Percentiles rank a stretch among this genome's conserved stretches.
phyloP scores from a whole-genome alignment of 1,284 basidiomycete genomes.

The Cutaneotrichosporon sp. region DNA sequence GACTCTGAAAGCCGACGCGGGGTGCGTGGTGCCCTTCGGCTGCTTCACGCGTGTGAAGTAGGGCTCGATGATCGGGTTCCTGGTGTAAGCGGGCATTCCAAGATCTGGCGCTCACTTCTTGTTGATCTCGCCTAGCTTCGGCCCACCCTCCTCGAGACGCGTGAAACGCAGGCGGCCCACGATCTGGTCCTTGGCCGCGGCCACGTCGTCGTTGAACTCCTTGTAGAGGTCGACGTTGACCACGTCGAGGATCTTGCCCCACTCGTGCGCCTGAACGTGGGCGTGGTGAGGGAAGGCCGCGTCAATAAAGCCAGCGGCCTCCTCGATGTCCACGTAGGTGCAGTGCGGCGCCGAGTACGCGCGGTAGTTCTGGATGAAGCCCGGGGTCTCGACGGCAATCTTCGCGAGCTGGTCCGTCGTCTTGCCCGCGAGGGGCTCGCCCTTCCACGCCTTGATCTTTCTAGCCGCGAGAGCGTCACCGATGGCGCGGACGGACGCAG shows the following conservation, averaged over 20 bases:
- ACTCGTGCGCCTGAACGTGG: conserved; percentile 62
- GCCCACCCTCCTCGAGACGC: conserved; percentile 77
- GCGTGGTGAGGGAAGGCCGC: conserved; percentile 59
- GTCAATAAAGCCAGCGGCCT: conserved; percentile 67
- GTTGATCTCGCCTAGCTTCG: conserved; percentile 78
- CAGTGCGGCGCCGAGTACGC: conserved; percentile 68
- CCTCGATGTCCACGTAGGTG: conserved; percentile 66
- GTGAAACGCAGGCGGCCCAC: conserved; percentile 76
- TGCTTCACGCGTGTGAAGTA: conserved; percentile 83
- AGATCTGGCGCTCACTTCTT: conserved; percentile 62
- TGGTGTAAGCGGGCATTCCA: too few relatives aligned
- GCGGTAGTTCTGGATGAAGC: conserved; percentile 63
- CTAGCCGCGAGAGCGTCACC: conserved; percentile 58
- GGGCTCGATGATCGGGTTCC: conserved; percentile 76
- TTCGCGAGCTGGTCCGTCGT: conserved; percentile 68
- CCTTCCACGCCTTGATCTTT: conserved; percentile 59
- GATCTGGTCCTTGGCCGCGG: conserved; percentile 70
- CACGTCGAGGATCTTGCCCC: conserved; percentile 76
- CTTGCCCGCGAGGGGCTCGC: conserved; percentile 50
- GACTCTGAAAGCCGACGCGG: conserved; percentile 72
- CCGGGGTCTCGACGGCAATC: conserved; percentile 59
- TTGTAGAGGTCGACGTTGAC: conserved; percentile 83
- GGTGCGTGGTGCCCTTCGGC: conserved; percentile 60
- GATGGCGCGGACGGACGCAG: conserved; percentile 50
- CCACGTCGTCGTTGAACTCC: conserved; percentile 81